phyloP scores from a whole-genome alignment of 2,329 filamentous ascomycete genomes.

The Fusarium sp. region DNA sequence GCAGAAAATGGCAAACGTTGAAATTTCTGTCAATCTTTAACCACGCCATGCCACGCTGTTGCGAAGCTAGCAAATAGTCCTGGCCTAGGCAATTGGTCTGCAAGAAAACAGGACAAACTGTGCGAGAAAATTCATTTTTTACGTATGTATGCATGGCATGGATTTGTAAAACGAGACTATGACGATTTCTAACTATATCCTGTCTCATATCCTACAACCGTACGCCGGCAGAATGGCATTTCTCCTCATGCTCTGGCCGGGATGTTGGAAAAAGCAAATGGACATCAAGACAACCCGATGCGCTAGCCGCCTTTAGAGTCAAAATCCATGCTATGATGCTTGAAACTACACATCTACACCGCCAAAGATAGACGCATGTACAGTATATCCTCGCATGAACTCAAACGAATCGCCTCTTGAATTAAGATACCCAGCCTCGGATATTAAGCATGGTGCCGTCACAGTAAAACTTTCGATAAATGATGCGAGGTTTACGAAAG shows the following conservation, averaged over 20 bases:
- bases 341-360: conserved; percentile 33
- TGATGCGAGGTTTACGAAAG: not conserved
- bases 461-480: not conserved
- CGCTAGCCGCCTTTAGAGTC: conserved; percentile 9
- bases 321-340: conserved; percentile 18
- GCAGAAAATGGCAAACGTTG: conserved; percentile 26
- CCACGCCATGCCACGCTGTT: conserved; percentile 23
- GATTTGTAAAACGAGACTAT: conserved; percentile 6
- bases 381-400: conserved; percentile 9
- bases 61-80: conserved; percentile 33
- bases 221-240: not conserved
- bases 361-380: conserved; percentile 30
- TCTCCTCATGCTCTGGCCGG: conserved; percentile 5
- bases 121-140: conserved; percentile 12
- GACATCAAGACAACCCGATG: conserved; percentile 12
- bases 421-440: not conserved
- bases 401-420: conserved; percentile 12
- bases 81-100: conserved; percentile 12
- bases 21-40: conserved; percentile 38
- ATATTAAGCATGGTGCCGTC: not conserved
- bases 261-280: conserved; percentile 33
- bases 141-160: not conserved
- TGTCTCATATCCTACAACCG: conserved; percentile 19
- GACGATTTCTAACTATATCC: conserved; percentile 4
- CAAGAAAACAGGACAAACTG: conserved; percentile 20